Conservation (phyloP, 2,329 filamentous ascomycete genomes). For the Fusarium sp. region DNA sequence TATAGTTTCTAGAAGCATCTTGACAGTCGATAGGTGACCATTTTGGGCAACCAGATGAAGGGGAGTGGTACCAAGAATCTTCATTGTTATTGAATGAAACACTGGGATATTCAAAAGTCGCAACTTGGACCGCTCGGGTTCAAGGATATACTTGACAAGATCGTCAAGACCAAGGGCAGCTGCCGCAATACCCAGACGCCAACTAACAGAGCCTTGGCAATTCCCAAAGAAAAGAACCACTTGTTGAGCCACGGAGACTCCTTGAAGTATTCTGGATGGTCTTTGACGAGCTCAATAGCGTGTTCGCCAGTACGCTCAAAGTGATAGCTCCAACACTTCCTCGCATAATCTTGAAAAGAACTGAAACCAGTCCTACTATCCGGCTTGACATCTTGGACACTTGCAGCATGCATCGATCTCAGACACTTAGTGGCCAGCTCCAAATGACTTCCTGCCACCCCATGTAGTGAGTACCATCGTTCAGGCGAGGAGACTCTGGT, state of each 20-base stretch:
- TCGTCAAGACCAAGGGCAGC: not conserved
- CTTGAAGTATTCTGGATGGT: not conserved
- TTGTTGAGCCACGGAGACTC: not conserved
- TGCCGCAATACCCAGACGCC: not conserved
- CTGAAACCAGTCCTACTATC: rapidly evolving
- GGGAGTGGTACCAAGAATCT: not conserved
- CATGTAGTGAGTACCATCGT: not conserved
- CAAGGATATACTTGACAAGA: not conserved
- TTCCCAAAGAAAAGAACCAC: not conserved
- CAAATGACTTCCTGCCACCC: not conserved
- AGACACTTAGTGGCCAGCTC: not conserved
- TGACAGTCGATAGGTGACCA: not conserved
- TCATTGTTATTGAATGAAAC: not conserved
- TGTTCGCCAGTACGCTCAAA: not conserved
- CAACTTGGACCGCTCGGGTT: not conserved
- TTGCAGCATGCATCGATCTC: not conserved
- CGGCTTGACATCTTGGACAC: rapidly evolving
- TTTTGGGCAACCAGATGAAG: not conserved
- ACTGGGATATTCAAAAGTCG: not conserved
- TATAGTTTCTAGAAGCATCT: not conserved
- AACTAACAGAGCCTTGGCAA: not conserved
- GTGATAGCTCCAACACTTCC: not conserved
- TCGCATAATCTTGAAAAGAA: not conserved
- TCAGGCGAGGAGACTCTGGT: not conserved
- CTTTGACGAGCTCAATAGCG: not conserved